Conservation (phyloP, 2,329 filamentous ascomycete species). For the Fusarium liriodendri region DNA sequence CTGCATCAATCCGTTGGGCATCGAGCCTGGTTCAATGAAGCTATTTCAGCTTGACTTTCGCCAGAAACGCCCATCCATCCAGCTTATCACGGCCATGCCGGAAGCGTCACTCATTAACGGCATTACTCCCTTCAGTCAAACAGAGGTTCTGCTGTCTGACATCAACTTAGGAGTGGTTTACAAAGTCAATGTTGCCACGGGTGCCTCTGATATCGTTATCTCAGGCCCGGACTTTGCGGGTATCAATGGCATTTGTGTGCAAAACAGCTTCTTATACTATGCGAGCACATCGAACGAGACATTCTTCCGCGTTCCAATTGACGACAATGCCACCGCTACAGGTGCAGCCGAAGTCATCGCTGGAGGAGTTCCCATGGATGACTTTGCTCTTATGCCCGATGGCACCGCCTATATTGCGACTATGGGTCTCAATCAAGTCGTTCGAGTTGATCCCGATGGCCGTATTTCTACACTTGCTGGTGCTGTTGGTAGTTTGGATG, state of each 20-base stretch:
- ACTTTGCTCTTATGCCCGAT: neutral
- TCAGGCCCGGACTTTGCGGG: neutral
- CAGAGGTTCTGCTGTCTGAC: neutral
- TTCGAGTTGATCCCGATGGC: neutral
- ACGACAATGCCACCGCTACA: neutral
- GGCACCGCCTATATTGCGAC: neutral
- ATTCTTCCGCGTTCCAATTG: neutral
- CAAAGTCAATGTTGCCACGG: neutral
- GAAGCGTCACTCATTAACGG: neutral
- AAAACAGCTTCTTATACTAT: neutral
- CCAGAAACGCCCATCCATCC: neutral
- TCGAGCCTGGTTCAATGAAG: neutral
- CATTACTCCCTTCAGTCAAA: neutral
- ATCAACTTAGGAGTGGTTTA: neutral
- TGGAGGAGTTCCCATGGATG: neutral
- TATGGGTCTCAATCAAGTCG: neutral
- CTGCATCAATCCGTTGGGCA: neutral
- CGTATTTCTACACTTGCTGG: neutral
- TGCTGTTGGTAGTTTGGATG: neutral
- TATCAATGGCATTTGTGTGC: neutral
- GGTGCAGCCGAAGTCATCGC: neutral
- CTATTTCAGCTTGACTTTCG: neutral
- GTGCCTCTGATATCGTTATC: neutral
- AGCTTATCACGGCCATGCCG: neutral
- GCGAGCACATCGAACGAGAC: neutral